Evolutionary conservation across 2,329 filamentous ascomycete species (phyloP).

Genomic region (Cercospora brassicicola): DNA sequence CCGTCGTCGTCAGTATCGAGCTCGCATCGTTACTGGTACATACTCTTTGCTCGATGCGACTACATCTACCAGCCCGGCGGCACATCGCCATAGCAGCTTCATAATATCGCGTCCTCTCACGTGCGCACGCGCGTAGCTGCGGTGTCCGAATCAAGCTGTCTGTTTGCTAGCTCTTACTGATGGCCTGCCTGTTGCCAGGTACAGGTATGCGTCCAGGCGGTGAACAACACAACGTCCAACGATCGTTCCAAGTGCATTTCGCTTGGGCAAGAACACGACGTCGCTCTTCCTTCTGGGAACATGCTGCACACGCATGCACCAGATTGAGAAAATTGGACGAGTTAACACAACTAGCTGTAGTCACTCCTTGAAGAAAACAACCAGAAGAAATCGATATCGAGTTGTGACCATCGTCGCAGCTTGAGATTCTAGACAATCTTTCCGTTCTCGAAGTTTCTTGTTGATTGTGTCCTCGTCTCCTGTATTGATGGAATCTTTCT

Average conservation of each 20-base stretch:
- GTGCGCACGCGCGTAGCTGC: background rate
- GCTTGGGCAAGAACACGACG: background rate
- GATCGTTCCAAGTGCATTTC: background rate
- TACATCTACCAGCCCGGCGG: background rate
- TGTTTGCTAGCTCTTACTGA: background rate
- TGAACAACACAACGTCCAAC: background rate
- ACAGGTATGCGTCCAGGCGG: background rate
- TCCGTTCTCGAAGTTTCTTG: background rate
- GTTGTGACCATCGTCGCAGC: background rate
- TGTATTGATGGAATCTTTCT: background rate
- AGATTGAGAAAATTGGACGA: background rate
- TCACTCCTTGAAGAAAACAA: slow-evolving; percentile 15
- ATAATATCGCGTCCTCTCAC: background rate
- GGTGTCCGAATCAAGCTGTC: background rate
- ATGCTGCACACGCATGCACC: background rate
- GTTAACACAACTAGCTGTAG: slow-evolving; percentile 16
- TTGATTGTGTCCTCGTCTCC: background rate
- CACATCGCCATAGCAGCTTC: background rate
- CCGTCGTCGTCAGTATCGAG: slow-evolving; percentile 4
- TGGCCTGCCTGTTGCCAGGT: background rate
- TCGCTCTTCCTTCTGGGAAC: background rate
- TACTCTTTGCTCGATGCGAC: background rate
- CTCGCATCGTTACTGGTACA: background rate
- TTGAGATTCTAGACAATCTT: background rate
- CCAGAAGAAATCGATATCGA: slow-evolving; percentile 18